Evolutionary conservation across 371 early-diverging fungal species (phyloP).

Genomic region (Lichtheimia ramosa): DNA sequence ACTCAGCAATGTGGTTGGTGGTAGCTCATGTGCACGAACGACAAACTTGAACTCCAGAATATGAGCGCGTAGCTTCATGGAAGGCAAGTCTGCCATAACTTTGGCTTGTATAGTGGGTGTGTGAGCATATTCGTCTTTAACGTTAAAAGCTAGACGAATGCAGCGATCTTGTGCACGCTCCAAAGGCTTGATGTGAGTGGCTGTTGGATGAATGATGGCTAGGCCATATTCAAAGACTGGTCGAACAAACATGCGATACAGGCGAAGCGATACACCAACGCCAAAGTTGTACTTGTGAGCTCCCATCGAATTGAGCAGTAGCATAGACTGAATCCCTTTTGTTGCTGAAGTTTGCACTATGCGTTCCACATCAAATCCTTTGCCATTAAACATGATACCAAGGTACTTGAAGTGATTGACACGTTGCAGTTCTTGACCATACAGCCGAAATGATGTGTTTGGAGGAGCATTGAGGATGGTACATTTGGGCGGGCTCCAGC

Average conservation of each 20-base stretch:
- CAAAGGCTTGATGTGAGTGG: background rate
- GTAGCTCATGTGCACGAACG: background rate
- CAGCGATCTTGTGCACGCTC: slow-evolving; percentile 8
- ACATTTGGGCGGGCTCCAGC: slow-evolving; percentile 21
- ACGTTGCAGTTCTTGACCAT: background rate
- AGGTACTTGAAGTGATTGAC: background rate
- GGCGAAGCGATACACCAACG: background rate
- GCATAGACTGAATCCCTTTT: background rate
- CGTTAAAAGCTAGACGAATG: slow-evolving; percentile 1
- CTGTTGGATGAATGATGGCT: slow-evolving; percentile 3
- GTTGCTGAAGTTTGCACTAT: background rate
- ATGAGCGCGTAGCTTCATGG: background rate
- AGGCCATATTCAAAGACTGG: slow-evolving; percentile 11
- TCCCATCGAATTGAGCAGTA: background rate
- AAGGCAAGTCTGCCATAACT: background rate
- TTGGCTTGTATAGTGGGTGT: background rate
- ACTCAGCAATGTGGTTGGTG: too few species aligned
- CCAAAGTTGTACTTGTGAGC: background rate
- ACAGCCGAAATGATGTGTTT: background rate
- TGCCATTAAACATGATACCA: background rate
- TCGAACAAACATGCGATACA: slow-evolving; percentile 3
- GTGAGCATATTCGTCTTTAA: background rate
- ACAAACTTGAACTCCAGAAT: background rate
- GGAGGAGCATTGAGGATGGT: background rate
- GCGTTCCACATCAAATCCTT: background rate